phyloP scores from a whole-genome alignment of 2,329 filamentous ascomycete genomes.

The Ustulina deusta region DNA sequence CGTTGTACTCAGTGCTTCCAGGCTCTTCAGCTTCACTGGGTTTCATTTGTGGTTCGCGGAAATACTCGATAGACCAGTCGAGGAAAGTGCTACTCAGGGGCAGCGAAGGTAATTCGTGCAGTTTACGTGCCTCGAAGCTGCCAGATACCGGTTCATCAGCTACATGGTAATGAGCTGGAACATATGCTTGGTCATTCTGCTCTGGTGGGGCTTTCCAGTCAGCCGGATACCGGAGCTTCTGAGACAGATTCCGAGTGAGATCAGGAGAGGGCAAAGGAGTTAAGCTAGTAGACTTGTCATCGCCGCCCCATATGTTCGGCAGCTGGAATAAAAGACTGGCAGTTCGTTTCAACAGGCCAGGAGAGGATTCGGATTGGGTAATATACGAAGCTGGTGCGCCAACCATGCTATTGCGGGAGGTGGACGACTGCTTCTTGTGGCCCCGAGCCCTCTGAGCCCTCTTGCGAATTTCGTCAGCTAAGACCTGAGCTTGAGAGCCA shows the following conservation, averaged over 20 bases:
- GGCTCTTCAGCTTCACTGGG: conserved; percentile 95
- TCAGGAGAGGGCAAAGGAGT: conserved; percentile 52
- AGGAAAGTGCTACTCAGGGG: conserved; percentile 87
- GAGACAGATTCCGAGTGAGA: conserved; percentile 54
- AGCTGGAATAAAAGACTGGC: conserved; percentile 71
- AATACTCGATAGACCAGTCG: conserved; percentile 97
- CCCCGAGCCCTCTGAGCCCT: conserved; percentile 61
- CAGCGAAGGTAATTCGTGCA: conserved; percentile 70
- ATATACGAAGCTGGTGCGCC: conserved; percentile 53
- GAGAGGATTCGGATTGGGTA: conserved; percentile 63
- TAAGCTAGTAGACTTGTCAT: conserved; percentile 56
- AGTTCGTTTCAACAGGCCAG: conserved; percentile 71
- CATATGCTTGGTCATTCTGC: conserved; percentile 75
- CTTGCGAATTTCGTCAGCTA: conserved; percentile 79
- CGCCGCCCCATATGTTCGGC: conserved; percentile 64
- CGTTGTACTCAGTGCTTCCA: conserved; percentile 95
- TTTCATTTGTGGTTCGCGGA: conserved; percentile 98
- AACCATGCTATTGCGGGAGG: conserved; percentile 58
- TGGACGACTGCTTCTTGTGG: conserved; percentile 56
- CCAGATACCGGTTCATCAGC: conserved; percentile 84
- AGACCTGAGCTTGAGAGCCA: conserved; percentile 73
- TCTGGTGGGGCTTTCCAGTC: conserved; percentile 72
- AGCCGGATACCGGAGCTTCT: conserved; percentile 56
- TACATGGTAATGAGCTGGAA: conserved; percentile 78
- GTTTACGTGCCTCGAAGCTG: conserved; percentile 73